Evolutionary conservation across 108 stramenopile genomes (phyloP), one percentile per base, ranked within the genome.

Genomic region (Skeletonema potamos): DNA sequence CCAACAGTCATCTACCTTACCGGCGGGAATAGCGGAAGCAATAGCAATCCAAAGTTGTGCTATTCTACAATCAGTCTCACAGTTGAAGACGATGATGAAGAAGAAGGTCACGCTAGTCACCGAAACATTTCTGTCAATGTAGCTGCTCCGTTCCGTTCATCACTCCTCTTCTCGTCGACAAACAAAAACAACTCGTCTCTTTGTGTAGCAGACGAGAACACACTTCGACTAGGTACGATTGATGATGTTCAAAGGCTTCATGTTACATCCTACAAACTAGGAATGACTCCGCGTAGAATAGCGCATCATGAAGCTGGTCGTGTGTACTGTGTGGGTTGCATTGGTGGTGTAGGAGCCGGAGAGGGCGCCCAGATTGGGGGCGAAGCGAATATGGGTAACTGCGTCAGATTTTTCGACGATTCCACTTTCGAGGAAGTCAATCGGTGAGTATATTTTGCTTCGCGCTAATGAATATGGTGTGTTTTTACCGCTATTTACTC

Each of bases 221-320:
- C 78, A 44, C 76, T 99, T 41, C 84, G 93, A 41, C 82, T 99
- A 48, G 99, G 99, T 7, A 92, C 94, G 28, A 97, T 98, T 57
- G 98, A 99, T 74, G 93, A 96, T 70, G 96, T 99, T 65, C 96
- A 99, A 82, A 98, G 97, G 81, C 91, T 99, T 64, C 98, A 99
- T 82, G 93, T 99, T 39, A 92, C 92, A 22, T 94, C 97, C 32
- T 85, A 89, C 56, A 92, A 87, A 58, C 70, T 99, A 3, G 96
- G 95, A 6, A 97, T 97, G 92, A 84, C 88, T 9, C 97, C 98
- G 4, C 86, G 92, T 7, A 83, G 94, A 67, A 93, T 99, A 44
- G 89, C 86, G 11, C 91, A 97, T 63, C 86, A 91, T 55, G 68
- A 80, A 6, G 92, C 82, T 61, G 89, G 88, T 3, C 77, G 88